Evolutionary conservation across 495 filamentous ascomycete genomes (phyloP).

Genomic region (Aspergillus indologenus): DNA sequence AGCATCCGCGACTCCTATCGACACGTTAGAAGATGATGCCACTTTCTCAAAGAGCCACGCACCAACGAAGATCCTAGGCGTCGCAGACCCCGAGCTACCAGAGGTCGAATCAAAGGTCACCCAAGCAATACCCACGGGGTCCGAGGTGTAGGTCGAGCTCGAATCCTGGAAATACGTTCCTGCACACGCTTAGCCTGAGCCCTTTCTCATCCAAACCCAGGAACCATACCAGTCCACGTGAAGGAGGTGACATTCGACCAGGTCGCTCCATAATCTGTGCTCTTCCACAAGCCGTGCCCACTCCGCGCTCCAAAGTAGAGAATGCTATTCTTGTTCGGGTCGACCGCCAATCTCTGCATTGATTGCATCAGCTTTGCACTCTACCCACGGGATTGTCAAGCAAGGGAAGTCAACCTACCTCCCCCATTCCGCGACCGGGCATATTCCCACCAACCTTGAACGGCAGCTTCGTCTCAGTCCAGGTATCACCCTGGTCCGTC

Average conservation of each 20-base stretch:
- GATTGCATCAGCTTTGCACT: background rate
- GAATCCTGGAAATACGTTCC: slow-evolving; percentile 14
- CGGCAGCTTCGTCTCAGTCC: slow-evolving; percentile 12
- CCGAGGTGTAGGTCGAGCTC: slow-evolving; percentile 10
- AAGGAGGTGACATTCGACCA: slow-evolving; percentile 14
- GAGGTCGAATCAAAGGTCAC: slow-evolving; percentile 17
- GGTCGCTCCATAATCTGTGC: slow-evolving; percentile 14
- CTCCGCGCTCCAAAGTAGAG: slow-evolving; percentile 16
- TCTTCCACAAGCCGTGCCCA: slow-evolving; percentile 15
- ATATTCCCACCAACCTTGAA: slow-evolving; percentile 20
- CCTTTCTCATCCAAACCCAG: background rate
- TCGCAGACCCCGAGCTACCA: slow-evolving; percentile 7
- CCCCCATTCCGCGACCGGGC: slow-evolving; percentile 18
- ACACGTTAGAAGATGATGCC: background rate
- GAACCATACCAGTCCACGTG: slow-evolving; percentile 12
- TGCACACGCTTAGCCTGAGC: background rate
- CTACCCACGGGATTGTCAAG: no score
- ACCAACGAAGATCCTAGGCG: slow-evolving; percentile 18
- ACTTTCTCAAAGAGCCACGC: background rate
- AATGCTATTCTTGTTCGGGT: slow-evolving; percentile 15
- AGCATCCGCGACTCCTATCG: slow-evolving; percentile 8
- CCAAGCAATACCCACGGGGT: slow-evolving; percentile 16
- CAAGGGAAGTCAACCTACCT: slow-evolving; percentile 4
- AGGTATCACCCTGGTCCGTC: slow-evolving; percentile 16
- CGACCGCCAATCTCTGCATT: slow-evolving; percentile 9